Percentiles rank a stretch among this genome's conserved stretches.
Conservation (phyloP, 352 stramenopile genomes). For the Pythium dissimile region DNA sequence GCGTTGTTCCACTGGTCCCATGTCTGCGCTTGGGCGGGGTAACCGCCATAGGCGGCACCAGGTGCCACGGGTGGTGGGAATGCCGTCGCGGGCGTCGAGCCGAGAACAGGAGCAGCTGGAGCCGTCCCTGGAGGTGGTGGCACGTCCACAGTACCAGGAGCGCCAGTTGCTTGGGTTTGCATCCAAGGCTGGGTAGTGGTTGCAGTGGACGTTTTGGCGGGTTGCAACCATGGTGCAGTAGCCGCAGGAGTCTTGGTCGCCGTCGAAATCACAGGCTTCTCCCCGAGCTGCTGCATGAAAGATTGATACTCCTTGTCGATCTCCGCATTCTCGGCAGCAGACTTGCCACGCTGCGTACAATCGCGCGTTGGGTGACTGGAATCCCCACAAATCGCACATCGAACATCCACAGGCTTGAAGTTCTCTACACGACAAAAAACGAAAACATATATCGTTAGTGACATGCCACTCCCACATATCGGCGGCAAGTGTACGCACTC, state of each 20-base stretch:
- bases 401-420: conserved; percentile 87
- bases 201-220: conserved; percentile 39
- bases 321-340: conserved; percentile 60
- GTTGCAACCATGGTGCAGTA: conserved; percentile 66
- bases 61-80: conserved; percentile 21
- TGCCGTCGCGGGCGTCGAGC: conserved; percentile 26
- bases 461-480: background rate
- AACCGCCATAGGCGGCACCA: conserved; percentile 9
- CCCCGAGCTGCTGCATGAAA: conserved; percentile 85
- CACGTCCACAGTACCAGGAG: conserved; percentile 32
- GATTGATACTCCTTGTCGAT: conserved; percentile 86
- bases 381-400: conserved; percentile 98
- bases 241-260: conserved; percentile 36
- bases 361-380: conserved; percentile 96
- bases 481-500: conserved; percentile 38
- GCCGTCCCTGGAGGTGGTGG: conserved; percentile 26
- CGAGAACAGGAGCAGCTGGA: conserved; percentile 15
- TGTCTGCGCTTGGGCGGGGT: conserved; percentile 10
- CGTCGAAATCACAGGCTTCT: conserved; percentile 66
- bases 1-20: conserved; percentile 24
- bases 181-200: conserved; percentile 58
- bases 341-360: conserved; percentile 91
- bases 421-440: conserved; percentile 40
- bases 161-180: conserved; percentile 38
- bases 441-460: background rate